Evolutionary conservation across 1,284 basidiomycete species (phyloP).

Genomic region (Inonotus hispidus): DNA sequence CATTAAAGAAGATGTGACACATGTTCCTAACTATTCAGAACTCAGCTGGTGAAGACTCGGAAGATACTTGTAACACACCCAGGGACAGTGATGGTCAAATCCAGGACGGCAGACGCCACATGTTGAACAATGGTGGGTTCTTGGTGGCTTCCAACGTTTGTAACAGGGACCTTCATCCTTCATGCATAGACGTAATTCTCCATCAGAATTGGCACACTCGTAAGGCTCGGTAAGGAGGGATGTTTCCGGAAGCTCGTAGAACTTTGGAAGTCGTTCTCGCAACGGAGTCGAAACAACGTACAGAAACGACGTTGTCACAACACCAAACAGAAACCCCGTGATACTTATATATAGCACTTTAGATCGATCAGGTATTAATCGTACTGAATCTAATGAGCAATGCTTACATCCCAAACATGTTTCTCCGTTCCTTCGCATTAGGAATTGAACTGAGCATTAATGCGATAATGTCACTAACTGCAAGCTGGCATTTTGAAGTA

Average conservation of each 20-base stretch:
- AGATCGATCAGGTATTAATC: neutral
- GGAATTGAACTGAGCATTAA: neutral
- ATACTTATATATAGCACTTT: constrained; percentile 7
- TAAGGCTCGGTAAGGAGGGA: constrained; percentile 5
- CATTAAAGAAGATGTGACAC: constrained; percentile 38
- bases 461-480: neutral
- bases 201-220: constrained; percentile 7
- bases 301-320: neutral
- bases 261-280: neutral
- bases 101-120: constrained; percentile 45
- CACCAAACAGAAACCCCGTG: neutral
- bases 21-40: constrained; percentile 40
- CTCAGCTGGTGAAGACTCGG: neutral
- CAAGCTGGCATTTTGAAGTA: neutral
- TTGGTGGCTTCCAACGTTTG: constrained; percentile 45
- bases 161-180: constrained; percentile 27
- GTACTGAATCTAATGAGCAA: neutral
- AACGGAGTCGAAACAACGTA: constrained; percentile 3
- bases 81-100: constrained; percentile 54
- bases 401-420: constrained; percentile 1
- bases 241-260: neutral
- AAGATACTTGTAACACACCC: constrained; percentile 32
- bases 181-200: constrained; percentile 1
- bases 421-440: constrained; percentile 6
- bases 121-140: constrained; percentile 46